Conservation (phyloP, 1,284 basidiomycete species). For the Heterobasidion irregulare region DNA sequence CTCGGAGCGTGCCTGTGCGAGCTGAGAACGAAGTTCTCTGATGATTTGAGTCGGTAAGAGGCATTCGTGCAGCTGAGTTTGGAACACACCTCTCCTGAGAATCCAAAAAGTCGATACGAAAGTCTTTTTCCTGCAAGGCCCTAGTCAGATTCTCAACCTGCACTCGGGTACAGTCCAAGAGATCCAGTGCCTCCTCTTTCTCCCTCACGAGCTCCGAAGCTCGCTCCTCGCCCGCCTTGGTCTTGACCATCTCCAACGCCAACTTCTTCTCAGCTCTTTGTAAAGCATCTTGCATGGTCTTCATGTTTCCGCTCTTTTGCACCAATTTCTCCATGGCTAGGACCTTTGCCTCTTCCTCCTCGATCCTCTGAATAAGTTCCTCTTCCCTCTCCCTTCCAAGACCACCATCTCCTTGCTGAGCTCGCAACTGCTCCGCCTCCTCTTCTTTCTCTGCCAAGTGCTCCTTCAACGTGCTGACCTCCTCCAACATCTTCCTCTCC, state of each 20-base stretch:
- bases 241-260: slow-evolving; percentile 31
- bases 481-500: slow-evolving; percentile 32
- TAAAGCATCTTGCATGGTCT: slow-evolving; percentile 29
- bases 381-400: slow-evolving; percentile 36
- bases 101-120: slow-evolving; percentile 16
- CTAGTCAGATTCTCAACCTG: slow-evolving; percentile 21
- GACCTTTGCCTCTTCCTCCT: slow-evolving; percentile 59
- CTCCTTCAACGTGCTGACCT: slow-evolving; percentile 46
- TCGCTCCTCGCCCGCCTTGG: slow-evolving; percentile 27
- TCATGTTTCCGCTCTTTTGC: slow-evolving; percentile 25
- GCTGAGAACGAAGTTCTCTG: slow-evolving; percentile 8
- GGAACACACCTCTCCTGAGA: slow-evolving; percentile 15
- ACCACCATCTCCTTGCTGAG: slow-evolving; percentile 23
- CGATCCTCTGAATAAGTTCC: slow-evolving; percentile 49
- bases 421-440: slow-evolving; percentile 13
- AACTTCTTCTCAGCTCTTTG: slow-evolving; percentile 32
- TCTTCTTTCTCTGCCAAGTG: slow-evolving; percentile 24
- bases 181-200: slow-evolving; percentile 37
- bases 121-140: slow-evolving; percentile 21
- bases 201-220: slow-evolving; percentile 28
- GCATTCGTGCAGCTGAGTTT: background rate
- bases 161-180: slow-evolving; percentile 27
- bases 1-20: background rate
- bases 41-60: background rate
- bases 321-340: slow-evolving; percentile 38